Base-by-base conservation (phyloP, 164 flowering plant genomes). In the Houttuynia cordata region DNA sequence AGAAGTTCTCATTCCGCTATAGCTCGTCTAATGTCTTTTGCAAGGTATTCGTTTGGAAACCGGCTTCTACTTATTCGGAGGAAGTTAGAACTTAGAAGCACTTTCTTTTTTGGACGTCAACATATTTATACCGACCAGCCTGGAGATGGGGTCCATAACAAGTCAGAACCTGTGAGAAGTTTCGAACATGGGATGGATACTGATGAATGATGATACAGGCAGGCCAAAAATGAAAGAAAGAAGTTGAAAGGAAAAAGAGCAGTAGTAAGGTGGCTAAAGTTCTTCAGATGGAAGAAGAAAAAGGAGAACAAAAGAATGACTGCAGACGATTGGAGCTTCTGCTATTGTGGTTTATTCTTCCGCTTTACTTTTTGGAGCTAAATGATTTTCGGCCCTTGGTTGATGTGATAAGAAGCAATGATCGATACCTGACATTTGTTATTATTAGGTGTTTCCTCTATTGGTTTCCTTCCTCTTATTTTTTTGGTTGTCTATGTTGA, bases 231-330 rank as follows among this genome's bases (percentile, higher is more conserved):
- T 71, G 67, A 88, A 88, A 81, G 87, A 81, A 83, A 81, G 55
- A 94, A 85, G 64, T 69, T 83, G 59, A 94, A 94, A 74, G 97
- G 99, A 18, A 94, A 87, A 78, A 76, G 96, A 74, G 97, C 96
- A 15, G 90, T 91, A 56, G 92, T 91, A 25, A 79, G 76, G 76
- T 94, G 99, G 97, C 73, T 94, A 15, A 94, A 91, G 87, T 75
- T 75, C 68, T 91, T 94, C 71, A 75, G 97, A 71, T 91, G 66
- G 63, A 83, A 87, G 83, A 94, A 94, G 83, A 94, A 87, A 77
- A 94, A 84, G 69, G 96, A 86, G 51, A 81, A 65, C 63, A 79
- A 84, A 69, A 83, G 96, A 70, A 91, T 94, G 97, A 91, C 96
- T 9, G 70, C 78, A 0, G 99, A 94, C 67, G 99, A 91, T 64